phyloP scores from a whole-genome alignment of 108 stramenopile species.

The Nannochloropsis gaditana region DNA sequence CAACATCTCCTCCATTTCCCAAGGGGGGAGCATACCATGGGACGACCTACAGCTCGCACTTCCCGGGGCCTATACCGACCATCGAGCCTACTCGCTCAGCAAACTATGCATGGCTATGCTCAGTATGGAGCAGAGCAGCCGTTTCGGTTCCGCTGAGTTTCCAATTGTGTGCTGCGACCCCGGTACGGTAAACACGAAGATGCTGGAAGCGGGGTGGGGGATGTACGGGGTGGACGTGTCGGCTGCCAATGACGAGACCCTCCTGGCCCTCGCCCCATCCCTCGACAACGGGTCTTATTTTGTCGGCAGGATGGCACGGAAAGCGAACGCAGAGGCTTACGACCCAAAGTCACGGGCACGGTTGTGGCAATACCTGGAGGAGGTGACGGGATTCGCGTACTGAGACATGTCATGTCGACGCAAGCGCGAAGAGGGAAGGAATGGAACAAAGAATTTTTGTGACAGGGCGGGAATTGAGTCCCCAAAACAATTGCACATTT shows the following conservation, averaged over 20 bases:
- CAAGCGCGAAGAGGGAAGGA: neutral
- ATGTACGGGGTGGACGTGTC: conserved; percentile 66
- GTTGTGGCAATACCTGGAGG: neutral
- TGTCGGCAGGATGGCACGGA: conserved; percentile 26
- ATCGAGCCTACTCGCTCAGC: conserved; percentile 68
- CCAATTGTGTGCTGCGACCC: conserved; percentile 72
- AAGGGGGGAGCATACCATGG: conserved; percentile 52
- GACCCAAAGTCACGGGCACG: neutral
- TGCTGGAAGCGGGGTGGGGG: conserved; percentile 84
- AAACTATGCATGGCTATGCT: conserved; percentile 69
- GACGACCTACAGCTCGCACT: conserved; percentile 49
- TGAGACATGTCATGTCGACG: neutral
- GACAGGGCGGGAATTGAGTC: too few relatives aligned
- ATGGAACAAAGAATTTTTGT: neutral
- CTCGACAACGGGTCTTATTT: conserved; percentile 34
- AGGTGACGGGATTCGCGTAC: neutral
- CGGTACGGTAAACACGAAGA: conserved; percentile 88
- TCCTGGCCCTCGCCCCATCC: conserved; percentile 27
- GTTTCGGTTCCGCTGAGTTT: conserved; percentile 50
- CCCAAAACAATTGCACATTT: too few relatives aligned
- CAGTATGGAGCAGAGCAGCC: conserved; percentile 58
- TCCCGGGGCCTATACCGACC: conserved; percentile 62
- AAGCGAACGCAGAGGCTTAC: conserved; percentile 1
- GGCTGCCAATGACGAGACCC: conserved; percentile 40
- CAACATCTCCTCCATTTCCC: conserved; percentile 64